These are phyloP conservation scores for Penicillium macrosclerotiorum DNA, from an alignment of 495 filamentous ascomycete species.

Conservation along the genomic window DNA sequence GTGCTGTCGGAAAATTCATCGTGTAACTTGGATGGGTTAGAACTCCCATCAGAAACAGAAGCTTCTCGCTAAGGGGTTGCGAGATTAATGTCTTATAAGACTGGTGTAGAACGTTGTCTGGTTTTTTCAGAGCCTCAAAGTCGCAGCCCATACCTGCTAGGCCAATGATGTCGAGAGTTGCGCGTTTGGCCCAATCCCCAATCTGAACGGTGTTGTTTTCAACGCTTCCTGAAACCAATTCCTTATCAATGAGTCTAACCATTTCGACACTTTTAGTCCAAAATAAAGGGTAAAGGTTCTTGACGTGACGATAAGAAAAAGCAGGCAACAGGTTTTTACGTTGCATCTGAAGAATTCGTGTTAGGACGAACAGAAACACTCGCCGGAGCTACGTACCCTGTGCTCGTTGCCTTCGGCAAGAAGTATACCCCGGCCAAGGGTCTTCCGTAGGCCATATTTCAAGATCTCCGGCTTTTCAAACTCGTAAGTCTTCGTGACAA, in stretches of 20 bases:
- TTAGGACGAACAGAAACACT: not conserved
- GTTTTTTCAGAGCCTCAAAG: slow-evolving; percentile 63
- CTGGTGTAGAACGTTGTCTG: slow-evolving; percentile 50
- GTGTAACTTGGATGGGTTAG: not conserved
- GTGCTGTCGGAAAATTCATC: not conserved
- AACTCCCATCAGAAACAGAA: not conserved
- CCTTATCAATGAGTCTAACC: not conserved
- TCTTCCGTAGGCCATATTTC: slow-evolving; percentile 10
- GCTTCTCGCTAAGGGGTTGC: not conserved
- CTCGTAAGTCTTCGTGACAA: slow-evolving; percentile 21
- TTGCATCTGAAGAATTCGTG: no score
- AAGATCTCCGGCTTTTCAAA: slow-evolving; percentile 24
- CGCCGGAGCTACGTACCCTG: not conserved
- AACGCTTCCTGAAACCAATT: no score
- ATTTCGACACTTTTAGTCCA: slow-evolving; percentile 51
- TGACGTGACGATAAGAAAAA: slow-evolving; percentile 68
- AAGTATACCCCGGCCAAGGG: slow-evolving; percentile 24
- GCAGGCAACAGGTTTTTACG: slow-evolving; percentile 66
- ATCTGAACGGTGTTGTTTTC: slow-evolving; percentile 14
- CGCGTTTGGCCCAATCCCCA: slow-evolving; percentile 45
- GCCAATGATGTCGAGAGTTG: slow-evolving; percentile 77
- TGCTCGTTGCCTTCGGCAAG: slow-evolving; percentile 23
- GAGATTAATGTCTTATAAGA: slow-evolving; percentile 7
- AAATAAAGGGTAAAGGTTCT: slow-evolving; percentile 68
- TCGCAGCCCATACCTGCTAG: slow-evolving; percentile 68